Base-by-base conservation (phyloP, 2,329 filamentous ascomycete genomes). In the Monilinia laxa region DNA sequence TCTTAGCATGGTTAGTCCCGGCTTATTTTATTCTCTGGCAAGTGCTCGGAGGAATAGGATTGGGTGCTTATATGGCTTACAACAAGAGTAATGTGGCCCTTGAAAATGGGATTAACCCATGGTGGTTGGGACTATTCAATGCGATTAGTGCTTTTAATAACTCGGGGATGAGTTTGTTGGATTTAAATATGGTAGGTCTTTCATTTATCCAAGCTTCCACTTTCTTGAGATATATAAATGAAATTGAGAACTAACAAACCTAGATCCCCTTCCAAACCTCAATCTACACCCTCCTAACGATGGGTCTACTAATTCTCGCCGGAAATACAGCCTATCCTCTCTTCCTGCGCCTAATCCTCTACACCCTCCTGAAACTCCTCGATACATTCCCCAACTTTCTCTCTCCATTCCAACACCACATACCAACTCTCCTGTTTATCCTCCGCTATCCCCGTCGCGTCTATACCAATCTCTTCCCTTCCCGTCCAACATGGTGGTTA, bases 131-230 rank as follows among this genome's bases (percentile, higher is more conserved):
- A 52, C 82, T 86, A 55, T 91, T 90, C 77, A 87, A 89, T 68
- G 85, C 85, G 2, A 83, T 86, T 5, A 89, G 86, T 23, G 88
- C 87, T 0, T 91, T 90, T 76, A 90, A 89, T 77, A 90, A 90
- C 71, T 87, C 83, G n/a, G 87, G 88, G 52, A 89, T 91, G 86
- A 85, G 84, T 25, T 79, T 90, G 47, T 77, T 90, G 16, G 87
- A 90, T 74, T 82, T 84, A 52, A 90, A 89, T 72, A 87, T 91
- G 78, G 79, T 79, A 68, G 79, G 69, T 68, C 52, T 18, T 49
- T 51, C 11, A 12, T 35, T 7, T 58, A 16, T 4, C 4, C 9
- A 28, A 28, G 6, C 18, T 35, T n/a, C 7, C 12, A 20, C 5
- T 51, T 42, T 7, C 59, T 4, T 38, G 6, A 16, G 14, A 1